Conservation (phyloP, 805 yeast species). For the Wickerhamomyces bisporus region DNA sequence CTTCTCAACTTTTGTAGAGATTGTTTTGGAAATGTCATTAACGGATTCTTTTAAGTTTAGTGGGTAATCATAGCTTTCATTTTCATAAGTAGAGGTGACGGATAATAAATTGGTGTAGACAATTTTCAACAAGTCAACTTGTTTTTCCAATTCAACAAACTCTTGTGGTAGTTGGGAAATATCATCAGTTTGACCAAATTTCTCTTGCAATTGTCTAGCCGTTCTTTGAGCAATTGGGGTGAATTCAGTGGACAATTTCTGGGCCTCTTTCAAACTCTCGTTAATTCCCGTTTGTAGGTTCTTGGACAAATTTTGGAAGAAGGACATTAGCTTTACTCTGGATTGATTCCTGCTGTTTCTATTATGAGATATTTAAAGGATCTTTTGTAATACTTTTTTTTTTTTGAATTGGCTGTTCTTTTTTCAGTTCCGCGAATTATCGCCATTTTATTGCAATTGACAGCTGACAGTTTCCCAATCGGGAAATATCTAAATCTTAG, state of each 20-base stretch:
- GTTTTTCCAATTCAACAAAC: slow-evolving; percentile 66
- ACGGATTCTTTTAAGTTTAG: slow-evolving; percentile 69
- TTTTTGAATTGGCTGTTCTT: too few species aligned
- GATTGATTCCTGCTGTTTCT: background rate
- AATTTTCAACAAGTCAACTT: slow-evolving; percentile 65
- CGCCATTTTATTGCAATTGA: too few species aligned
- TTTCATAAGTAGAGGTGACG: slow-evolving; percentile 55
- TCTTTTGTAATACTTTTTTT: too few species aligned
- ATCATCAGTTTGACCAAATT: slow-evolving; percentile 73
- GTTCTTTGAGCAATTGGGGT: slow-evolving; percentile 81
- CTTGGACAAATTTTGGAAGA: slow-evolving; percentile 27
- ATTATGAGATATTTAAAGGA: too few species aligned
- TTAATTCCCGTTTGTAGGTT: slow-evolving; percentile 22
- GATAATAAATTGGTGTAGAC: slow-evolving; percentile 55
- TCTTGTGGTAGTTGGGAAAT: slow-evolving; percentile 83
- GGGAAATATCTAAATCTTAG: too few species aligned
- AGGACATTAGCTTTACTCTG: slow-evolving; percentile 16
- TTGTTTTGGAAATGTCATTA: slow-evolving; percentile 61
- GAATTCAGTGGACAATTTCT: slow-evolving; percentile 46
- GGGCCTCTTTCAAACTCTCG: slow-evolving; percentile 34
- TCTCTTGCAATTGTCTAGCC: slow-evolving; percentile 72
- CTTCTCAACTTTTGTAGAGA: slow-evolving; percentile 58
- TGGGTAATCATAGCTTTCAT: slow-evolving; percentile 82
- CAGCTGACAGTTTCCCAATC: too few species aligned
- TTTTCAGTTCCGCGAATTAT: too few species aligned